Evolutionary conservation across 306 rosid genomes (phyloP).

Genomic region (Quercus cerris): DNA sequence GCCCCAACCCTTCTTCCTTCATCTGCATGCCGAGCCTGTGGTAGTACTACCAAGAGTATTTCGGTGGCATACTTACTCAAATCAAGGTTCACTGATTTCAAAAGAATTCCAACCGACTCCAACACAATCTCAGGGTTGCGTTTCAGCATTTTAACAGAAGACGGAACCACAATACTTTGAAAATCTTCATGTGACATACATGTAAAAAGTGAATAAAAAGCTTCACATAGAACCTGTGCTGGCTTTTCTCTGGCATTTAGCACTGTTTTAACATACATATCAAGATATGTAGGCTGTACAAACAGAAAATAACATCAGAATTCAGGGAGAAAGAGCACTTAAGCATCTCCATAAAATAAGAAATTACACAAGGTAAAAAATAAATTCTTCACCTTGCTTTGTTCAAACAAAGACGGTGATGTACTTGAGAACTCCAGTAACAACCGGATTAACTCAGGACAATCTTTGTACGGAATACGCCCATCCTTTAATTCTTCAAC

Average conservation of each 20-base stretch:
- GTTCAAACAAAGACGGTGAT: slow-evolving; percentile 51
- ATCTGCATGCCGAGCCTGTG: slow-evolving; percentile 85
- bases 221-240: slow-evolving; percentile 64
- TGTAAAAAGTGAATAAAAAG: slow-evolving; percentile 71
- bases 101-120: slow-evolving; percentile 81
- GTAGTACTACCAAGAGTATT: slow-evolving; percentile 72
- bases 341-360: not conserved
- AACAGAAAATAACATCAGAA: slow-evolving; percentile 21
- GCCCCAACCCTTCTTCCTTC: slow-evolving; percentile 81
- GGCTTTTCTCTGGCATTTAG: slow-evolving; percentile 84
- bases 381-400: slow-evolving; percentile 54
- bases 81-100: slow-evolving; percentile 79
- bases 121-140: slow-evolving; percentile 96
- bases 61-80: slow-evolving; percentile 88
- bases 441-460: slow-evolving; percentile 65
- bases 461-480: slow-evolving; percentile 64
- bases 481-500: slow-evolving; percentile 64
- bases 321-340: not conserved
- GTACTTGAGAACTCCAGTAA: slow-evolving; percentile 65
- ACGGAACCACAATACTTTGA: slow-evolving; percentile 65
- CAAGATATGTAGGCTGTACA: slow-evolving; percentile 75
- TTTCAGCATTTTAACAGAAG: slow-evolving; percentile 91
- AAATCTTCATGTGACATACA: slow-evolving; percentile 80
- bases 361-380: slow-evolving; percentile 1
- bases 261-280: slow-evolving; percentile 78